Evolutionary conservation across 768 basidiomycete species (phyloP).

Genomic region (Kwoniella sp.): DNA sequence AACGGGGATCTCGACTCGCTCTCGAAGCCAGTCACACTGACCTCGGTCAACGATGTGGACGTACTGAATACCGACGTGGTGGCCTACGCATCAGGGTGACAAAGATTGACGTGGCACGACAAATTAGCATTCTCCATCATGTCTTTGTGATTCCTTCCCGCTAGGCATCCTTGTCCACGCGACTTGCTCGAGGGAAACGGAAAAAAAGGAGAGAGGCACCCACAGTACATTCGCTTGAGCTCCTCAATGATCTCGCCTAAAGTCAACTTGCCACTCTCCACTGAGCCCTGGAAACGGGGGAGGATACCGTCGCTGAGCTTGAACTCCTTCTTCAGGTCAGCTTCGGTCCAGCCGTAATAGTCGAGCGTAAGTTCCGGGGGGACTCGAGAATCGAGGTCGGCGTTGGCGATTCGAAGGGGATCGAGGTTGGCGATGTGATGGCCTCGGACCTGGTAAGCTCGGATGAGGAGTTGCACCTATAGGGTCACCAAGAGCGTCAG

Average conservation of each 20-base stretch:
- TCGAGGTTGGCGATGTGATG: constrained; percentile 96
- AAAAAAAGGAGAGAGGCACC: constrained; percentile 54
- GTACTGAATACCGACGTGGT: constrained; percentile 57
- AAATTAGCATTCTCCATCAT: background rate
- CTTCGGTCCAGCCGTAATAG: constrained; percentile 91
- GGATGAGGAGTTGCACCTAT: constrained; percentile 94
- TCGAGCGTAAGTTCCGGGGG: constrained; percentile 92
- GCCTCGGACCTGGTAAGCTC: constrained; percentile 98
- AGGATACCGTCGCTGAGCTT: constrained; percentile 93
- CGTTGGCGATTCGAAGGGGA: constrained; percentile 87
- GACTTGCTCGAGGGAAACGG: no score
- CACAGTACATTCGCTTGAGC: constrained; percentile 91
- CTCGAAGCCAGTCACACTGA: constrained; percentile 98
- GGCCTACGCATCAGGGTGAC: constrained; percentile 31
- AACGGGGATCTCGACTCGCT: constrained; percentile 89
- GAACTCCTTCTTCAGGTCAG: constrained; percentile 92
- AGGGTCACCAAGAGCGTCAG: background rate
- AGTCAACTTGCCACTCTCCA: constrained; percentile 76
- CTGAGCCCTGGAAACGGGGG: constrained; percentile 87
- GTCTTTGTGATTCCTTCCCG: background rate
- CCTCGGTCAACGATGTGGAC: constrained; percentile 95
- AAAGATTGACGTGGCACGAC: constrained; percentile 56
- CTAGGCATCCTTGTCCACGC: background rate
- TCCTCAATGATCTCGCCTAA: constrained; percentile 88
- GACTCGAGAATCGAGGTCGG: constrained; percentile 74